Conservation (phyloP, 1,284 basidiomycete genomes). For the Ceratobasidium sp. region DNA sequence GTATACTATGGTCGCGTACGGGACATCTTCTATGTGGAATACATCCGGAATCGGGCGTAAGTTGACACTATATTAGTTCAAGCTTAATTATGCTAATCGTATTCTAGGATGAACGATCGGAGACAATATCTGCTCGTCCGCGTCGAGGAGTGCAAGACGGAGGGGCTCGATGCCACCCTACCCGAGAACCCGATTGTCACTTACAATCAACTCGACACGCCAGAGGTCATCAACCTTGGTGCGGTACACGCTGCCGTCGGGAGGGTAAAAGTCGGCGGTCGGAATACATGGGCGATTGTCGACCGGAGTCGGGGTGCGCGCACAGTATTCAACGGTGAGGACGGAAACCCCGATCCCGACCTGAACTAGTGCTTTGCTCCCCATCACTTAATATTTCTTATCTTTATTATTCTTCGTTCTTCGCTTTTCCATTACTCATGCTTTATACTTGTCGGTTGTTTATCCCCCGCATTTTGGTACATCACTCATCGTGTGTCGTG, state of each 20-base stretch:
- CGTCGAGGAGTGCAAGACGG: slow-evolving; percentile 8
- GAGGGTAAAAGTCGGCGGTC: background rate
- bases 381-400: too few relatives aligned
- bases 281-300: slow-evolving; percentile 23
- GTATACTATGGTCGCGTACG: slow-evolving; percentile 20
- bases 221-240: slow-evolving; percentile 9
- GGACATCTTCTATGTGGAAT: slow-evolving; percentile 32
- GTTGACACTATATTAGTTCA: too few relatives aligned
- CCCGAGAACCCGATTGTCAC: slow-evolving; percentile 14
- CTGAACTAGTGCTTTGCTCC: too few relatives aligned
- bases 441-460: too few relatives aligned
- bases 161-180: slow-evolving; percentile 8
- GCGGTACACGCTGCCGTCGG: slow-evolving; percentile 7
- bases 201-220: background rate
- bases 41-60: slow-evolving; percentile 13
- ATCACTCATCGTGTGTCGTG: too few relatives aligned
- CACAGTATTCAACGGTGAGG: slow-evolving; percentile 12
- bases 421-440: too few relatives aligned
- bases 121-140: slow-evolving; percentile 28
- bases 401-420: too few relatives aligned
- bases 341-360: slow-evolving; percentile 13
- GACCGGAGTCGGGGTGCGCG: slow-evolving; percentile 24
- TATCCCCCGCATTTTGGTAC: too few relatives aligned
- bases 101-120: too few relatives aligned
- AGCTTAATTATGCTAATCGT: too few relatives aligned